Evolutionary conservation across 176 grass and related monocot species (phyloP), one percentile per base, ranked within the genome.

Genomic region (Rhynchospora breviuscula): DNA sequence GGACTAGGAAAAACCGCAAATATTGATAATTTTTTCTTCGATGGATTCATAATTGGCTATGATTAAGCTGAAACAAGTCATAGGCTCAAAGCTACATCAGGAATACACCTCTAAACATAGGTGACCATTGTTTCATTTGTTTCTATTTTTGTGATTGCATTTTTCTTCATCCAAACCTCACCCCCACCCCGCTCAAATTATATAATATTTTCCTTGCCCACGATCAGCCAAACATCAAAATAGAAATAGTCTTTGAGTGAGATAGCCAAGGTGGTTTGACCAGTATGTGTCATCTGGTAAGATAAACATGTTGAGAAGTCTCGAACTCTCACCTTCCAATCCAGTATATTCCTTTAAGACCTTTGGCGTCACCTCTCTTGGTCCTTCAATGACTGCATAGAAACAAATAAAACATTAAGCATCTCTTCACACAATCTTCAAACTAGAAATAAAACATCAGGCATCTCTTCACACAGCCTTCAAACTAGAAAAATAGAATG

Each of bases 341-440:
- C 96, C 86, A 67, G 93, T 95, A 86, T 89, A 93, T 78, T 99
- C 89, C 61, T 90, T 93, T 75, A 99, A 83, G 61, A 95, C 26
- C 40, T 73, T 91, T 53, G 93, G 96, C 15, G 93, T 95, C 7
- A 92, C 91, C 85, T 98, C 96, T 83, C 96, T 91, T 85, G 88
- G 93, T 21, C 96, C 93, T 77, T 95, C 93, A 12, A 99, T 80
- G 90, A 95, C 91, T 99, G 88, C 68, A 82, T 40, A 63, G 12
- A 65, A 67, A 22, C 47, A 81, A 35, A 83, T 79, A 23, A 56
- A 79, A 81, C 21, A 63, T 63, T 63, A 58, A 6, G n/a, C 59
- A 80, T 80, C 35, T 40, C 18, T 79, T 79, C 18, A 78, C 8
- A 78, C 57, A 60, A 23, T 12, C 17, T 59, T 79, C 14, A 23